Evolutionary conservation across 805 yeast species (phyloP), one percentile per base, ranked within the genome.

Genomic region (Saccharomycodes ludwigii): DNA sequence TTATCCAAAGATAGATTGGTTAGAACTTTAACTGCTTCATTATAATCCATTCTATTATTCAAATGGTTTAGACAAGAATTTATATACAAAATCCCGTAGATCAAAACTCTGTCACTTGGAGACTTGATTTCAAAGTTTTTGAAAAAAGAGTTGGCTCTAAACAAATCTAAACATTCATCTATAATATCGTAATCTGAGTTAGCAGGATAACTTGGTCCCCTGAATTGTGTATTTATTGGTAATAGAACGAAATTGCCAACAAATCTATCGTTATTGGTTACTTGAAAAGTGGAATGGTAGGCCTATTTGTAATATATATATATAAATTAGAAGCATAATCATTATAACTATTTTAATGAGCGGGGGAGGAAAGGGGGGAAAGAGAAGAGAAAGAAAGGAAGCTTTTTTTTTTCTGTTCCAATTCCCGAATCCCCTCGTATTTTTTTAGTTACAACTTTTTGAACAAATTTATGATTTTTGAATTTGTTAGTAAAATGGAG

Each of bases 121-220:
- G 95, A 95, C 55, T 84, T 84, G 61, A 91, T 86, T 60, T 91
- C 98, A 54, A 91, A 91, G 65, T 91, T 91, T 54, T 82, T 80
- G 71, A 91, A 91, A 59, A 91, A 88, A 9, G 95, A 81, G 57
- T 91, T 91, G 46, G 96, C 95, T 43, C 98, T 68, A 59, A 91
- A 91, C 34, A 91, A 66, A 56, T 91, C 97, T 33, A 91, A 60
- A 18, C 76, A 68, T 55, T 91, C 99, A 54, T 91, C 99, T 35
- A 82, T 69, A 35, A 91, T 81, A 58, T 91, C 99, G 52, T 86
- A 88, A 44, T 74, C 82, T 3, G 73, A 56, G 35, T 73, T 71
- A 12, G 70, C 65, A 5, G 93, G 88, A 54, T 76, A 84, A 1
- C 95, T 78, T 7, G 98, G 97, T 4, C 98, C 97, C 44, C 95